Percentiles rank a stretch among this genome's conserved stretches.
These are phyloP conservation scores for Saccharomyces hybrid DNA, from an alignment of 1,139 yeast genomes.

Conservation along the genomic window DNA sequence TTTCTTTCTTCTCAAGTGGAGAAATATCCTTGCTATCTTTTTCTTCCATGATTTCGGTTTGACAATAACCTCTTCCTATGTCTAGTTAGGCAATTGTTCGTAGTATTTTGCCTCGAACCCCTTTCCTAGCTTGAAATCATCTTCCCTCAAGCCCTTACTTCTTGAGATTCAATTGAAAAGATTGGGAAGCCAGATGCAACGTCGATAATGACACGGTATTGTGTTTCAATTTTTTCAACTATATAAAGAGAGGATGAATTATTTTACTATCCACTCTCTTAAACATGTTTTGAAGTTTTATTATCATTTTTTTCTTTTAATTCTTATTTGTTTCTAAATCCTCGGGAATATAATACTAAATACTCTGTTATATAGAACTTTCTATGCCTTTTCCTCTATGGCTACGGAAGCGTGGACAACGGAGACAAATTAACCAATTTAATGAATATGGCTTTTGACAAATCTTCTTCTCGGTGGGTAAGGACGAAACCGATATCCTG, in stretches of 20 bases:
- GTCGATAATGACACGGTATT: background rate
- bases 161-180: background rate
- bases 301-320: background rate
- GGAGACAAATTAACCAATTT: conserved; percentile 41
- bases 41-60: background rate
- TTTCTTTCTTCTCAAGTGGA: conserved; percentile 2
- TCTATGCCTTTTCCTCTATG: conserved; percentile 35
- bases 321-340: background rate
- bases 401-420: conserved; percentile 63
- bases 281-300: too few relatives aligned
- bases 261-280: too few relatives aligned
- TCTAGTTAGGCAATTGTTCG: background rate
- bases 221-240: background rate
- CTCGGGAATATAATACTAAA: conserved; percentile 14
- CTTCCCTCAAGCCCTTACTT: background rate
- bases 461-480: conserved; percentile 3
- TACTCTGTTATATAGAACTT: conserved; percentile 53
- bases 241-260: background rate
- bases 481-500: conserved; percentile 2
- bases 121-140: background rate
- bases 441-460: conserved; percentile 6
- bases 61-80: background rate
- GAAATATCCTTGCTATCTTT: conserved; percentile 4
- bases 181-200: background rate
- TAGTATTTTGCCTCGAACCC: background rate